Evolutionary conservation across 1,284 basidiomycete genomes (phyloP).

Genomic region (Somion occarium): DNA sequence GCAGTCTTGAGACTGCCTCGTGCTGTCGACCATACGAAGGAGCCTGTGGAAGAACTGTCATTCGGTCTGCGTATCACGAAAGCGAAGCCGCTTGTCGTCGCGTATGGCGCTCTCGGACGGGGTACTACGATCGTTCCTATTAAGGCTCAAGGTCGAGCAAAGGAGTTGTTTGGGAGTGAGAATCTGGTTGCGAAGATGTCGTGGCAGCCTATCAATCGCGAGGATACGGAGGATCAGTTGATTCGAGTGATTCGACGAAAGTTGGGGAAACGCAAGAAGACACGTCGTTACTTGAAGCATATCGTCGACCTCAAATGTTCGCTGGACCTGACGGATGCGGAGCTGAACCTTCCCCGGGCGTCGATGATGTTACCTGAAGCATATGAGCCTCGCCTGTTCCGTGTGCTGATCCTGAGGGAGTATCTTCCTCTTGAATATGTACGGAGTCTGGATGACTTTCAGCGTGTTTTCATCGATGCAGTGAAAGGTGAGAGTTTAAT

Average conservation of each 20-base stretch:
- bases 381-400: slow-evolving; percentile 8
- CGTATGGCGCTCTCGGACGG: slow-evolving; percentile 5
- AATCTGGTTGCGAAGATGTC: slow-evolving; percentile 9
- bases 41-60: not conserved
- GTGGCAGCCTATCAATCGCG: slow-evolving; percentile 1
- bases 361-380: not conserved
- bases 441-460: slow-evolving; percentile 9
- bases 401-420: slow-evolving; percentile 10
- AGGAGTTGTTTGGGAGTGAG: not conserved
- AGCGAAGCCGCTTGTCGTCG: not conserved
- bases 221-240: not conserved
- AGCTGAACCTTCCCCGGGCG: slow-evolving; percentile 6
- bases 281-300: slow-evolving; percentile 2
- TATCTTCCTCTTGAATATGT: slow-evolving; percentile 13
- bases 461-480: slow-evolving; percentile 9
- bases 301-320: slow-evolving; percentile 13
- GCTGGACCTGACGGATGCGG: slow-evolving; percentile 1
- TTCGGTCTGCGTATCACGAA: not conserved
- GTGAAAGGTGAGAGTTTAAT: slow-evolving; percentile 8
- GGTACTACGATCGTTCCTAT: slow-evolving; percentile 11
- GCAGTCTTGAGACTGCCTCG: not conserved
- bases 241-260: slow-evolving; percentile 1
- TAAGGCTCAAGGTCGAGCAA: not conserved
- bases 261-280: not conserved
- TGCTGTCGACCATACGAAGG: not conserved